Percentiles rank a stretch among this genome's conserved stretches.
Conservation (phyloP, 345 rosid species). For the Sonneratia alba region DNA sequence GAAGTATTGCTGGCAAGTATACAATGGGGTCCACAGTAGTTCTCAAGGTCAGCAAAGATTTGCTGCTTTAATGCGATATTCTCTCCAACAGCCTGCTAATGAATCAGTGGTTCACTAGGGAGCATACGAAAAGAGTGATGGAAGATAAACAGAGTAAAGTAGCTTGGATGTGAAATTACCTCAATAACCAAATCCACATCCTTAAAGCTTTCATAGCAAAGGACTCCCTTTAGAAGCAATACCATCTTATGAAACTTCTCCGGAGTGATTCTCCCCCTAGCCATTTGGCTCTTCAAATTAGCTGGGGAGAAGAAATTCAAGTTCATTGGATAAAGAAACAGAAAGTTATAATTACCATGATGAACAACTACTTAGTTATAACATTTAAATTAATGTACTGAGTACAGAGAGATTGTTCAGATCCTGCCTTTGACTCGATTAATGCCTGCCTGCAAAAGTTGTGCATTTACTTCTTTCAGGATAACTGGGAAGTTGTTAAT, state of each 20-base stretch:
- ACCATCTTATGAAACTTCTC: constrained; percentile 70
- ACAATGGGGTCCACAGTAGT: constrained; percentile 73
- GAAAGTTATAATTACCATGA: not conserved
- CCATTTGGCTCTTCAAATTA: constrained; percentile 76
- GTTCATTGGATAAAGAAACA: not conserved
- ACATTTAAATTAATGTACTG: not conserved
- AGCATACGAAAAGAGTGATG: not conserved
- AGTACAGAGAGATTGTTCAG: constrained; percentile 1
- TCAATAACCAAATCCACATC: constrained; percentile 94
- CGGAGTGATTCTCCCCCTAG: constrained; percentile 63
- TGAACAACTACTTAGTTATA: not conserved
- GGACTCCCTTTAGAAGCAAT: constrained; percentile 66
- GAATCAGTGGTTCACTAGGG: constrained; percentile 17
- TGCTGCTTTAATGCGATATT: constrained; percentile 82
- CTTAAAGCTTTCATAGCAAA: constrained; percentile 72
- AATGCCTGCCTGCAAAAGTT: constrained; percentile 80
- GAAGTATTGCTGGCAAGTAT: constrained; percentile 45
- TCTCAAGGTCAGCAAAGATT: constrained; percentile 88
- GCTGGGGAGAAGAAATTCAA: constrained; percentile 28
- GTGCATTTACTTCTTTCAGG: constrained; percentile 82
- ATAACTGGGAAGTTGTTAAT: constrained; percentile 75
- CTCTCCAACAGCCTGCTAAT: constrained; percentile 84
- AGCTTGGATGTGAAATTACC: constrained; percentile 27
- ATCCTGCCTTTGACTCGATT: constrained; percentile 65
- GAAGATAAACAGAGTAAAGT: not conserved